Evolutionary conservation across 176 grass and related monocot species (phyloP), one percentile per base, ranked within the genome.

Genomic region (Ananas comosus): DNA sequence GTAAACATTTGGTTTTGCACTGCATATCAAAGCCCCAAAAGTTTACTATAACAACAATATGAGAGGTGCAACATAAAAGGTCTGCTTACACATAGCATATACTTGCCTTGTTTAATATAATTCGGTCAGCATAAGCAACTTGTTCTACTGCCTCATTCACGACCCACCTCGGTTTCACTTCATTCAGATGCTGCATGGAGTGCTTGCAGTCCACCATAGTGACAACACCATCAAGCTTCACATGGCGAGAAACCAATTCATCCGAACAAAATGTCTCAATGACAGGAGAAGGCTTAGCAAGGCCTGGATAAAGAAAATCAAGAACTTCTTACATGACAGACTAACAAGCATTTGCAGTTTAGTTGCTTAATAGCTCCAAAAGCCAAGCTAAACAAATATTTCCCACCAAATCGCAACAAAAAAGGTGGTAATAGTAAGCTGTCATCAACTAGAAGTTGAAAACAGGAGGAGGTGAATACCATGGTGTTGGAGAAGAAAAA

Each of bases 171-270:
- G 84, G 71, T 81, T 91, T 91, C 47, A 84, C 80, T 79, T 91
- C 88, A 67, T 91, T 84, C 78, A 91, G 76, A 70, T 86, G 88
- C 64, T 79, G 63, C 80, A 91, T 84, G n/a, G 83, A 80, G 81
- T 91, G 83, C 83, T 91, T 91, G 83, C 81, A 87, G 47, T 91
- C 88, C 48, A 91, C 83, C 88, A 91, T 69, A 51, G 88, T 91
- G 71, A 91, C 88, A 25, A 91, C 81, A 83, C 88, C 88, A 79
- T 91, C 88, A 87, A 87, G 88, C 70, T 91, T 91, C 74, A 91
- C 88, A 73, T 87, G 75, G 48, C 53, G 80, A 25, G 88, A 63
- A 5, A 91, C 88, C 51, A 91, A 56, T 76, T 91, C 88, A 76
- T 91, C 88, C 70, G 88, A 80, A 73, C 71, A 91, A 72, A 91